Conservation (phyloP, 805 yeast genomes). For the Grigorovia yakushimaensis region DNA sequence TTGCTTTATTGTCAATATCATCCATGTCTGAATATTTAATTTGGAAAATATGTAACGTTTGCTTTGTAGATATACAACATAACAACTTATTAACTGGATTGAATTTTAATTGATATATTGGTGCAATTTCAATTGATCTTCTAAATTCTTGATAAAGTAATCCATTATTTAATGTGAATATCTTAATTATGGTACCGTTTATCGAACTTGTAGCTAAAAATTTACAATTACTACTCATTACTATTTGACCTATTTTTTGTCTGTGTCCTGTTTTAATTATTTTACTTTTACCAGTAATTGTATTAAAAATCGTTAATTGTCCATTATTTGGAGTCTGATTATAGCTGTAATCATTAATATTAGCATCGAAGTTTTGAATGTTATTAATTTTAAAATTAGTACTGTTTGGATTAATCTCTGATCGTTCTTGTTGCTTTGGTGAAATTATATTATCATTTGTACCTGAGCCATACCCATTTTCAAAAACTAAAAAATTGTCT, state of each 20-base stretch:
- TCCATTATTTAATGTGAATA: constrained; percentile 56
- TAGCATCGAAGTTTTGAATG: no score
- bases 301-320: background rate
- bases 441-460: background rate
- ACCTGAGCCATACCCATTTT: background rate
- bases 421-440: background rate
- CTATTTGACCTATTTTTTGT: constrained; percentile 24
- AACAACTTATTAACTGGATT: constrained; percentile 65
- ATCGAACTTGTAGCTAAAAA: constrained; percentile 81
- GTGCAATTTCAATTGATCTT: constrained; percentile 81
- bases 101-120: constrained; percentile 72
- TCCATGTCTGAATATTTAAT: constrained; percentile 3
- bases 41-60: constrained; percentile 79
- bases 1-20: constrained; percentile 42
- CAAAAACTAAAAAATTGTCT: background rate
- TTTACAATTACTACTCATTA: constrained; percentile 66
- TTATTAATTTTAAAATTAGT: no score
- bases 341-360: no score
- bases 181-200: constrained; percentile 82
- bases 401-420: no score
- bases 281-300: background rate
- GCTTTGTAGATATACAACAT: constrained; percentile 83
- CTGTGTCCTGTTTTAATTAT: background rate
- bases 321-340: background rate
- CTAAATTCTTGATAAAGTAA: constrained; percentile 73